Conservation (phyloP, 345 rosid species). For the Syzygium oleosum region DNA sequence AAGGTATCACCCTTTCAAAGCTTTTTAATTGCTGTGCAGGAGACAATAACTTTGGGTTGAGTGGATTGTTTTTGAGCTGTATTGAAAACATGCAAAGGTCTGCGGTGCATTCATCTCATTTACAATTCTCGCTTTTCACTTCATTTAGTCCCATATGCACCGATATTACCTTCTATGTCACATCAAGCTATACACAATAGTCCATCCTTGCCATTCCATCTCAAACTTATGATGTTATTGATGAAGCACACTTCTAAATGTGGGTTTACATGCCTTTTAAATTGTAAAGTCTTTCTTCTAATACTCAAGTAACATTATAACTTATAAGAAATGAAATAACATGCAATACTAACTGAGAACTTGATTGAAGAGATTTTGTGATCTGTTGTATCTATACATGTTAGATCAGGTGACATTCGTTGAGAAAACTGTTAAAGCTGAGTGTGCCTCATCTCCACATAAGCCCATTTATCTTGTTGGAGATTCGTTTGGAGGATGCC, state of each 20-base stretch:
- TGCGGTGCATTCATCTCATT: neutral
- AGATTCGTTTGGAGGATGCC: constrained; percentile 89
- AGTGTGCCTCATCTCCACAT: constrained; percentile 41
- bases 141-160: neutral
- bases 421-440: constrained; percentile 46
- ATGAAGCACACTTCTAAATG: neutral
- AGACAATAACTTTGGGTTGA: neutral
- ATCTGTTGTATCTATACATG: neutral
- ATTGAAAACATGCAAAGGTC: neutral
- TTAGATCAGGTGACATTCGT: constrained; percentile 55
- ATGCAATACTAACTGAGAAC: neutral
- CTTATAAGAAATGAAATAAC: neutral
- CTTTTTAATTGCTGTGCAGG: neutral
- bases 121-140: neutral
- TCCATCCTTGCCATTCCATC: neutral
- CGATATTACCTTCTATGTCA: neutral
- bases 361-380: neutral
- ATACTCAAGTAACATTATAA: neutral
- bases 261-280: neutral
- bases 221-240: neutral
- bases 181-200: neutral
- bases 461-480: constrained; percentile 82
- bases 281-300: neutral
- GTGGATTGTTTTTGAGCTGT: neutral
- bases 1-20: constrained; percentile 28